Conservation (phyloP, 441 rosid genomes). For the Pelargonium citronellum region DNA sequence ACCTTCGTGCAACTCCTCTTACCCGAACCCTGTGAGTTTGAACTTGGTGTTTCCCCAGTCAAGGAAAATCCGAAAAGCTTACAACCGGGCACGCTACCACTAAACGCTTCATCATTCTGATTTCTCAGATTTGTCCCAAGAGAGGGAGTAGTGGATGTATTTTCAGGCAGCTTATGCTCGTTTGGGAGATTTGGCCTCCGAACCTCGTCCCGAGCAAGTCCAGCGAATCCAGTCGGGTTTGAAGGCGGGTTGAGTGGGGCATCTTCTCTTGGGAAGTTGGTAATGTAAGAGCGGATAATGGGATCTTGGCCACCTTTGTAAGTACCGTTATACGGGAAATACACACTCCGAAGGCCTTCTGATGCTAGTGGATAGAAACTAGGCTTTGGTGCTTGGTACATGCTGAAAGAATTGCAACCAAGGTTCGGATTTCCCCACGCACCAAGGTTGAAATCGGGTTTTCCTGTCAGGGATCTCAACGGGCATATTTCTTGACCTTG, state of each 20-base stretch:
- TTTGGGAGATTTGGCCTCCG: constrained; percentile 33
- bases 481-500: constrained; percentile 98
- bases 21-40: constrained; percentile 57
- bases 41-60: constrained; percentile 46
- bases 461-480: constrained; percentile 52
- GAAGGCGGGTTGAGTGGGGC: constrained; percentile 33
- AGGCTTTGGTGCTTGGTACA: constrained; percentile 44
- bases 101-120: constrained; percentile 35
- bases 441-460: constrained; percentile 48
- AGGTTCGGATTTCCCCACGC: constrained; percentile 41
- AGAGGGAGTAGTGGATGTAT: constrained; percentile 32
- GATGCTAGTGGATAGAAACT: constrained; percentile 44
- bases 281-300: constrained; percentile 27
- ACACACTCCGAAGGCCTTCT: constrained; percentile 33
- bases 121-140: constrained; percentile 30
- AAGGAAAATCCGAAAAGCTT: constrained; percentile 81
- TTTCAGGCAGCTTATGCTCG: constrained; percentile 38
- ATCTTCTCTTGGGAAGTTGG: constrained; percentile 42
- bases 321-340: constrained; percentile 38
- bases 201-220: constrained; percentile 30
- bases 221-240: neutral
- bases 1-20: constrained; percentile 96
- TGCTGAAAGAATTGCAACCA: constrained; percentile 37
- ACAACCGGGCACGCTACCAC: constrained; percentile 46
- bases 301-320: constrained; percentile 34